Conservation (phyloP, 75 land plant species). For the Isoetes taiwanensis region DNA sequence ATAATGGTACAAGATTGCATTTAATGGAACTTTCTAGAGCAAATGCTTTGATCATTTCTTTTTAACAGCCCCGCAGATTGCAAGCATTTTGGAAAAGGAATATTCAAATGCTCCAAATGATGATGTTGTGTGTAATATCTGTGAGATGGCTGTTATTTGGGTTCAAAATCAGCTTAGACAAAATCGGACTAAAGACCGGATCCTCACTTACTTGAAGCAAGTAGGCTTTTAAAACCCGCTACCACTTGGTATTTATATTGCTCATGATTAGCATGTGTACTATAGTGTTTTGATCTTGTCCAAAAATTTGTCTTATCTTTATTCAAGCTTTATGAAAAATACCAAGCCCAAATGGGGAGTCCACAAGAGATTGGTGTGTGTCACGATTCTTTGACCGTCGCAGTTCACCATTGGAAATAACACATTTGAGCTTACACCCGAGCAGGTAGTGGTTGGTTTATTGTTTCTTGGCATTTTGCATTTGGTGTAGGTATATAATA, state of each 20-base stretch:
- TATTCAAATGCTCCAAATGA: background rate
- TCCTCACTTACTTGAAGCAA: background rate
- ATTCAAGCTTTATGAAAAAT: no score
- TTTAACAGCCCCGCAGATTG: slow-evolving; percentile 2
- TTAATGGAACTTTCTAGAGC: no score
- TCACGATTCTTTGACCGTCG: background rate
- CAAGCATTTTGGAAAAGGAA: slow-evolving; percentile 2
- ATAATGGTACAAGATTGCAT: no score
- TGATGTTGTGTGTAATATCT: background rate
- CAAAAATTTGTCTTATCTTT: background rate
- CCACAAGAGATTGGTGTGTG: background rate
- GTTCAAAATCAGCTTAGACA: slow-evolving; percentile 7
- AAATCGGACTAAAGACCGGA: background rate
- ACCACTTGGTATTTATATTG: background rate
- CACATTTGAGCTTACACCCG: background rate
- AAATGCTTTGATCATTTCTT: no score
- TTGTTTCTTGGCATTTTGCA: background rate
- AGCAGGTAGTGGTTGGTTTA: background rate
- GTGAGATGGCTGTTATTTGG: slow-evolving; percentile 8
- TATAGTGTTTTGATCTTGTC: background rate
- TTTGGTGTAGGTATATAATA: background rate
- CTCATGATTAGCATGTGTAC: background rate
- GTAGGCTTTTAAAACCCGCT: background rate
- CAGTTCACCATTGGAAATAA: slow-evolving; percentile 3
- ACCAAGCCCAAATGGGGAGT: slow-evolving; percentile 5